Evolutionary conservation across 345 rosid species (phyloP).

Genomic region (Eucalyptus sideroxylon): DNA sequence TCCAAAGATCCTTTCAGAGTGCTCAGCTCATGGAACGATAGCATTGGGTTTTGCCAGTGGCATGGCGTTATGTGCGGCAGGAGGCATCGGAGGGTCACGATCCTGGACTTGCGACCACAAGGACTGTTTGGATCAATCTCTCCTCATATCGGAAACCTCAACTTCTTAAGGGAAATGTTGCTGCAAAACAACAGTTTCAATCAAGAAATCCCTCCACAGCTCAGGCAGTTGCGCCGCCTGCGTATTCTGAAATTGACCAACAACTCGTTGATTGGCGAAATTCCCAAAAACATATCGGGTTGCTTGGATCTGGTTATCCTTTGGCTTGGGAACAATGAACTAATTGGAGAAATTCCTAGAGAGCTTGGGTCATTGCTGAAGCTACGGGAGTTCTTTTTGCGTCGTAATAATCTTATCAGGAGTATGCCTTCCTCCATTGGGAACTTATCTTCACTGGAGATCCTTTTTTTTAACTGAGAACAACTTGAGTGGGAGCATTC

Average conservation of each 20-base stretch:
- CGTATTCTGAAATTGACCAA: accelerated
- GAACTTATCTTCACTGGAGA: too few species aligned
- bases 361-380: background rate
- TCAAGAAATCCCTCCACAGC: background rate
- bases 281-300: background rate
- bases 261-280: background rate
- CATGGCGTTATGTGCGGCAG: accelerated
- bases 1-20: accelerated
- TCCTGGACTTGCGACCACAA: accelerated
- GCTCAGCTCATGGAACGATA: too few species aligned
- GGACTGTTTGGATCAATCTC: too few species aligned
- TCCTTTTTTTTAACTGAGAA: accelerated
- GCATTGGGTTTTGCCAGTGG: too few species aligned
- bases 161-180: background rate
- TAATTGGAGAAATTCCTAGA: background rate
- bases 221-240: background rate
- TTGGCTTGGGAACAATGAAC: accelerated
- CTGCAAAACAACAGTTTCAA: background rate
- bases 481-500: too few species aligned
- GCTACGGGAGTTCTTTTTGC: accelerated
- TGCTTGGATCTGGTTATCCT: accelerated
- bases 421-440: too few species aligned
- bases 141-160: too few species aligned
- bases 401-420: background rate
- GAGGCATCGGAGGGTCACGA: accelerated